A percentile compares a stretch with the other conserved stretches of the same genome.
phyloP scores from a whole-genome alignment of 139 green algal genomes.

The Spirogloea muscicola region DNA sequence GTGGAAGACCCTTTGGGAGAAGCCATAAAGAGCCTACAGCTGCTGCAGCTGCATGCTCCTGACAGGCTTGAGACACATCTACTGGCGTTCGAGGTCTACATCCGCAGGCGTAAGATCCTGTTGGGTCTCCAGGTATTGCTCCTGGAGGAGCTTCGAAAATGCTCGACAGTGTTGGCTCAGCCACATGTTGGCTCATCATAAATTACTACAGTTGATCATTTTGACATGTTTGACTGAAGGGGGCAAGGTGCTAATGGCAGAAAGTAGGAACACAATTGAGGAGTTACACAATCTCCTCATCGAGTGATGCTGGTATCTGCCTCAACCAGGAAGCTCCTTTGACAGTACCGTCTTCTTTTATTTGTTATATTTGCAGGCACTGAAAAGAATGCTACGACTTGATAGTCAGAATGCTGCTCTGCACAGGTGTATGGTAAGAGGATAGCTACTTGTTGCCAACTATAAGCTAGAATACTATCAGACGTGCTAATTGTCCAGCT shows the following conservation, averaged over 20 bases:
- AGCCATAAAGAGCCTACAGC: slow-evolving; percentile 75
- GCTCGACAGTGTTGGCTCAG: not conserved
- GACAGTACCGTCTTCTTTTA: too few relatives aligned
- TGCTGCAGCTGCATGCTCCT: slow-evolving; percentile 60
- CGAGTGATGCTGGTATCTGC: not conserved
- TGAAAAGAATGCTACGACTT: too few relatives aligned
- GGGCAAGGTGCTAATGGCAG: not conserved
- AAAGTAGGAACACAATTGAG: not conserved
- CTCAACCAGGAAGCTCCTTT: too few relatives aligned
- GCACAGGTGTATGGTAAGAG: too few relatives aligned
- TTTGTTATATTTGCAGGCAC: too few relatives aligned
- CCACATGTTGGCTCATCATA: not conserved
- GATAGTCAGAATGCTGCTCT: too few relatives aligned
- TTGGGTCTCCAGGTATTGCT: slow-evolving; percentile 62
- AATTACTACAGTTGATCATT: too few relatives aligned
- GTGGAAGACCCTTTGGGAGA: slow-evolving; percentile 76
- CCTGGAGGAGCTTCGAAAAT: not conserved
- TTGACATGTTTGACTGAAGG: not conserved
- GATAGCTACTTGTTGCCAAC: too few relatives aligned
- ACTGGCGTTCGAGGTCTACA: slow-evolving; percentile 69
- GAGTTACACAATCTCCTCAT: not conserved
- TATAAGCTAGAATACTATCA: not conserved
- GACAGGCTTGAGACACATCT: slow-evolving; percentile 57
- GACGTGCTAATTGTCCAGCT: not conserved
- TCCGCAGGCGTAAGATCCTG: slow-evolving; percentile 65